A percentile compares a stretch with the other conserved stretches of the same genome.
These are phyloP conservation scores for Wickerhamiella hasegawae DNA, from an alignment of 805 yeast genomes.

Conservation along the genomic window DNA sequence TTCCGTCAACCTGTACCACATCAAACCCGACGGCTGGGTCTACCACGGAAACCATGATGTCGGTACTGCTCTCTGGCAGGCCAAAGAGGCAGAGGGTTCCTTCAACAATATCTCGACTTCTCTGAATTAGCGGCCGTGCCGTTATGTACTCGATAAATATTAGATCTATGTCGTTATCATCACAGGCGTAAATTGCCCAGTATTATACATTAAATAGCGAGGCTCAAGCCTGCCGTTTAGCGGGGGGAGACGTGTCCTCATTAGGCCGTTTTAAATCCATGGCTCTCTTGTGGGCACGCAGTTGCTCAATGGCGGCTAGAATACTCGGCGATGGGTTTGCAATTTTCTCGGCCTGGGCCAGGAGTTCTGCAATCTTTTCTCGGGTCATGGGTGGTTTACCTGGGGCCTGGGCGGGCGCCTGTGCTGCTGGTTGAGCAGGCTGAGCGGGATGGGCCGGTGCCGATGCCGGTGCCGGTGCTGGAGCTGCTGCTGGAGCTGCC, in stretches of 20 bases:
- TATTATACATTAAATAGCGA: too few relatives aligned
- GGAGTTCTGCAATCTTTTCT: slow-evolving; percentile 21
- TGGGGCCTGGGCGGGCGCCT: slow-evolving; percentile 3
- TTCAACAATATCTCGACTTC: slow-evolving; percentile 50
- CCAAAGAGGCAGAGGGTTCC: slow-evolving; percentile 74
- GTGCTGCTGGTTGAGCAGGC: slow-evolving; percentile 1
- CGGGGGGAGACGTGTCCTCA: too few relatives aligned
- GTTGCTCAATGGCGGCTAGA: slow-evolving; percentile 21
- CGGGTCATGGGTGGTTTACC: slow-evolving; percentile 15
- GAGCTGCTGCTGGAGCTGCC: neutral
- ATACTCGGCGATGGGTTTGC: slow-evolving; percentile 22
- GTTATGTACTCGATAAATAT: too few relatives aligned
- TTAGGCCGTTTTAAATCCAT: slow-evolving; percentile 13
- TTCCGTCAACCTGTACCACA: slow-evolving; percentile 82
- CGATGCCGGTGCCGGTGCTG: neutral
- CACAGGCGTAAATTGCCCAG: too few relatives aligned
- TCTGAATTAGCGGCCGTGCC: neutral
- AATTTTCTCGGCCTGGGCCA: slow-evolving; percentile 23
- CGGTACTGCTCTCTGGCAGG: slow-evolving; percentile 80
- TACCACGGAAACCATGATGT: slow-evolving; percentile 93
- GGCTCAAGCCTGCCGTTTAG: too few relatives aligned
- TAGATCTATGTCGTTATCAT: too few relatives aligned
- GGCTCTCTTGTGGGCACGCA: slow-evolving; percentile 19
- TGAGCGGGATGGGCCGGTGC: neutral
- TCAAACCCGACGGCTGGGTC: slow-evolving; percentile 85